Evolutionary conservation across 2,329 filamentous ascomycete genomes (phyloP), one percentile per base, ranked within the genome.

Genomic region (Aureobasidium uvarum): DNA sequence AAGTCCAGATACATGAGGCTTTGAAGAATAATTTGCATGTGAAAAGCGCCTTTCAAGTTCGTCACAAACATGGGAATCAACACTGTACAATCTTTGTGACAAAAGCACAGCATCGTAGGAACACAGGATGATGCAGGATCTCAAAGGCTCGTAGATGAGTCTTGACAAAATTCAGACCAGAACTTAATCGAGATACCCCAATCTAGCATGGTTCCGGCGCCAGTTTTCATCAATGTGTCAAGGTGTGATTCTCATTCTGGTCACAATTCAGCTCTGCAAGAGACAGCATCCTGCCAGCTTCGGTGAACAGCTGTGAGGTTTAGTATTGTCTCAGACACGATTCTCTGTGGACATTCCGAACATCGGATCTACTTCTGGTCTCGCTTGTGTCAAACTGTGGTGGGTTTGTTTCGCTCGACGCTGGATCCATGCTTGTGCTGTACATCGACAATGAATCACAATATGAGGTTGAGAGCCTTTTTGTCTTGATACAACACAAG

Each of bases 31-130:
- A 36, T 13, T 41, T 39, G 33, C 33, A 39, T 39, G 45, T 41
- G 31, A 51, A 51, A 50, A 11, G 33, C 38, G 11, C 18, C 18
- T 38, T 48, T 28, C n/a, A 16, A 7, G 25, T 20, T 31, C 16
- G 20, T 31, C 18, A 33, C 54, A 55, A 55, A 14, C 33, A 10
- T 28, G 13, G 25, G 7, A 11, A 18, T 13, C 20, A 25, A 48
- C n/a, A 41, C 38, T n/a, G n/a, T 33, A 48, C 13, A 31, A 20
- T 60, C 10, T 48, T 38, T 31, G 38, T 45, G 38, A 45, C 52
- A 39, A 56, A 55, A 58, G 18, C 14, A 33, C 18, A 20, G 7
- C n/a, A 60, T 25, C 41, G 28, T 60, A 48, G n/a, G 56, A 48
- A 41, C 56, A 60, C 41, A 46, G 41, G 20, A 60, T 39, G 56